Percentiles rank a stretch among this genome's conserved stretches.
These are phyloP conservation scores for Acanthamoeba sp. DNA, from an alignment of 208 protist species.

Conservation along the genomic window DNA sequence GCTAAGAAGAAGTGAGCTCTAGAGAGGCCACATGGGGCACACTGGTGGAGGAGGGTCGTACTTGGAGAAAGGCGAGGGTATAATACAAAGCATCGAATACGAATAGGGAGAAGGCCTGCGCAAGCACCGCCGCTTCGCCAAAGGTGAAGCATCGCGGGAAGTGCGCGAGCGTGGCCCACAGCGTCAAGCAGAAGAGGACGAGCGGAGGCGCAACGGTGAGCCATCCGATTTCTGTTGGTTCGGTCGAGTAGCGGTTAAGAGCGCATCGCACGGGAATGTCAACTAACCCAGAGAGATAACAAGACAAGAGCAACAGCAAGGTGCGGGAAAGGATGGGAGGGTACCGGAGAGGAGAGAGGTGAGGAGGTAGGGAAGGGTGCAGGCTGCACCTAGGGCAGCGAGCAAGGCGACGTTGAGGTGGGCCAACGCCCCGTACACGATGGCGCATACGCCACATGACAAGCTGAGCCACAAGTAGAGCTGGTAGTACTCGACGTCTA, in stretches of 20 bases:
- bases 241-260: not conserved
- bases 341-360: not conserved
- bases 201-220: conserved; percentile 13
- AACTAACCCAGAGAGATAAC: not conserved
- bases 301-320: not conserved
- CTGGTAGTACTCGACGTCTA: not conserved
- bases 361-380: not conserved
- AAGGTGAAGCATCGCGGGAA: conserved; percentile 60
- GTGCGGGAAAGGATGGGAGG: not conserved
- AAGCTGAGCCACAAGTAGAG: conserved; percentile 28
- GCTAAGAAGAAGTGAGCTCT: not conserved
- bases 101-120: conserved; percentile 41
- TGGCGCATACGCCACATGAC: not conserved
- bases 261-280: not conserved
- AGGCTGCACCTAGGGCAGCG: not conserved
- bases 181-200: conserved; percentile 4
- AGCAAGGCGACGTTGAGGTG: not conserved
- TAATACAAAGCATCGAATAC: conserved; percentile 23
- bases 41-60: not conserved
- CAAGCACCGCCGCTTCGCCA: conserved; percentile 9
- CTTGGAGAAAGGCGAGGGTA: conserved; percentile 8
- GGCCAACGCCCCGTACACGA: not conserved
- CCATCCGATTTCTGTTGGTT: not conserved
- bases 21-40: no score
- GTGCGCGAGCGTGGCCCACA: not conserved